Evolutionary conservation across 2,329 filamentous ascomycete species (phyloP), one percentile per base, ranked within the genome.

Genomic region (Aspergillus ruber): DNA sequence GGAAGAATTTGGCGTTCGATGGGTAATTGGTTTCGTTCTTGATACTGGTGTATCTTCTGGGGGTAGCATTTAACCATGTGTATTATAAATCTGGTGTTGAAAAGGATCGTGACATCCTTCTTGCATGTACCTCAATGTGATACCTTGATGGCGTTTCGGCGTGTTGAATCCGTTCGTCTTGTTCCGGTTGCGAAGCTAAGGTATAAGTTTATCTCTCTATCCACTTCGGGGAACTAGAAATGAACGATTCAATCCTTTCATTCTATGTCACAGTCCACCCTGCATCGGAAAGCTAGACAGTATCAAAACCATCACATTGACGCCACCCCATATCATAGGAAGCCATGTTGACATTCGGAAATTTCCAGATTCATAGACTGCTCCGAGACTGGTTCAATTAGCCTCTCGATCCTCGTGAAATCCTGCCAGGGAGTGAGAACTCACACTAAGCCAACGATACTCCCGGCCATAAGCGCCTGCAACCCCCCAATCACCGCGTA

Each of bases 311-410:
- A 95, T 67, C 8, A 91, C 83, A 65, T 89, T 95, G 66, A 91
- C 85, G 62, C 88, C 78, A 1, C 83, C 88, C 90, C 90, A 95
- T 18, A 90, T 79, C 61, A 93, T 86, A 0, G 90, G 90, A 44
- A 95, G 87, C 90, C 90, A 95, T 0, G 90, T 95, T 41, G 89
- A 91, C 89, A 95, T 93, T 59, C 83, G 78, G 64, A 91, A 95
- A 68, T 85, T 88, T 39, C 89, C 90, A 2, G 85, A 80, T 57
- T 83, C 80, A 63, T 95, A 95, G 32, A 91, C 81, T 7, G 85
- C 87, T 10, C 87, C 88, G 17, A 94, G 73, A 43, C 87, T 90
- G 53, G 41, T 18, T 13, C 21, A 45, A 27, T 9, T 58, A 46
- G 57, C 51, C n/a, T 15, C n/a, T 6, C 17, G 6, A n/a, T 18